Evolutionary conservation across 2,329 filamentous ascomycete species (phyloP).

Genomic region (Pseudogymnoascus sp.): DNA sequence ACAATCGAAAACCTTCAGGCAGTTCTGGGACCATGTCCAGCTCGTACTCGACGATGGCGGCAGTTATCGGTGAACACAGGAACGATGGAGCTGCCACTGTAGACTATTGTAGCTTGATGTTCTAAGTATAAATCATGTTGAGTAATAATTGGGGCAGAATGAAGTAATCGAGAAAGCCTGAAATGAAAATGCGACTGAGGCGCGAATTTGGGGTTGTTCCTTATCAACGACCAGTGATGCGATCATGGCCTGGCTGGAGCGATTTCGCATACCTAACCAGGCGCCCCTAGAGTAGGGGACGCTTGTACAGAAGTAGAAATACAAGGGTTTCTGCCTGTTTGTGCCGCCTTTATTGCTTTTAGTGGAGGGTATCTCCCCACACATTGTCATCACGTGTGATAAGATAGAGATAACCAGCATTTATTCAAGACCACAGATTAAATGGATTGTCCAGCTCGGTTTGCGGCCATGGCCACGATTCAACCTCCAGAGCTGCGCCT

Average conservation of each 20-base stretch:
- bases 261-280: constrained; percentile 3
- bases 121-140: neutral
- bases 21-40: constrained; percentile 1
- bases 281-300: neutral
- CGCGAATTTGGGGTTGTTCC: neutral
- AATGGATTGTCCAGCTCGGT: neutral
- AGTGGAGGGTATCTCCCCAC: too few relatives aligned
- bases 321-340: too few relatives aligned
- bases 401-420: too few relatives aligned
- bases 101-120: neutral
- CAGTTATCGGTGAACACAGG: neutral
- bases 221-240: constrained; percentile 2
- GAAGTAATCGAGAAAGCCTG: neutral
- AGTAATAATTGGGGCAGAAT: neutral
- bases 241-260: constrained; percentile 4
- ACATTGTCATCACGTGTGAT: too few relatives aligned
- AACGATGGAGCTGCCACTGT: neutral
- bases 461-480: neutral
- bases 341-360: too few relatives aligned
- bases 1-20: neutral
- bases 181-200: neutral
- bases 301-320: too few relatives aligned
- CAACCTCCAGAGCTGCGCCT: constrained; percentile 26
- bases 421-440: neutral
- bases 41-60: neutral